These are phyloP conservation scores for Hypoxylon sp. DNA, from an alignment of 2,329 filamentous ascomycete species.

Conservation along the genomic window DNA sequence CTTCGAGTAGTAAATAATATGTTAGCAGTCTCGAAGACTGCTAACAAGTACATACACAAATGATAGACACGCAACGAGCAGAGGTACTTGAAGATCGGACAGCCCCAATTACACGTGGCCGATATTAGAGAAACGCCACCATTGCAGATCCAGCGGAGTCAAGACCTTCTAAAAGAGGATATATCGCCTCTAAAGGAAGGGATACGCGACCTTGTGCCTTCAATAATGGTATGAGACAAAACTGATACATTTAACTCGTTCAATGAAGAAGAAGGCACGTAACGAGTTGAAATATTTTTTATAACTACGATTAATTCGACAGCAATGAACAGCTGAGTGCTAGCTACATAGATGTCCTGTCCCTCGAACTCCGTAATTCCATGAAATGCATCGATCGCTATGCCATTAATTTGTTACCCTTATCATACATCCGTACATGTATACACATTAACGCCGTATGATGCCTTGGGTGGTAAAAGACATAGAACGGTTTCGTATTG, in stretches of 20 bases:
- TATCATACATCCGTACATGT: slow-evolving; percentile 42
- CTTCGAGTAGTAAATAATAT: not conserved
- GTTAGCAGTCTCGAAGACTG: not conserved
- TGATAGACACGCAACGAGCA: not conserved
- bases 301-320: slow-evolving; percentile 42
- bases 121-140: slow-evolving; percentile 5
- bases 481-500: slow-evolving; percentile 14
- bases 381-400: slow-evolving; percentile 45
- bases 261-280: not conserved
- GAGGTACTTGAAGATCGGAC: slow-evolving; percentile 13
- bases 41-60: not conserved
- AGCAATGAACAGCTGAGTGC: slow-evolving; percentile 27
- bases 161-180: slow-evolving; percentile 27
- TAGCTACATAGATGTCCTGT: slow-evolving; percentile 4
- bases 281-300: slow-evolving; percentile 23
- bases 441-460: slow-evolving; percentile 30
- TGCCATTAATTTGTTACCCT: slow-evolving; percentile 28
- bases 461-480: slow-evolving; percentile 9
- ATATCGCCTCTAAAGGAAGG: not conserved
- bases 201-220: not conserved
- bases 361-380: slow-evolving; percentile 28
- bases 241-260: not conserved
- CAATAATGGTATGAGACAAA: not conserved
- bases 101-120: slow-evolving; percentile 23
- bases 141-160: not conserved